phyloP scores from a whole-genome alignment of 495 filamentous ascomycete genomes.

The Aspergillus kassunensis region DNA sequence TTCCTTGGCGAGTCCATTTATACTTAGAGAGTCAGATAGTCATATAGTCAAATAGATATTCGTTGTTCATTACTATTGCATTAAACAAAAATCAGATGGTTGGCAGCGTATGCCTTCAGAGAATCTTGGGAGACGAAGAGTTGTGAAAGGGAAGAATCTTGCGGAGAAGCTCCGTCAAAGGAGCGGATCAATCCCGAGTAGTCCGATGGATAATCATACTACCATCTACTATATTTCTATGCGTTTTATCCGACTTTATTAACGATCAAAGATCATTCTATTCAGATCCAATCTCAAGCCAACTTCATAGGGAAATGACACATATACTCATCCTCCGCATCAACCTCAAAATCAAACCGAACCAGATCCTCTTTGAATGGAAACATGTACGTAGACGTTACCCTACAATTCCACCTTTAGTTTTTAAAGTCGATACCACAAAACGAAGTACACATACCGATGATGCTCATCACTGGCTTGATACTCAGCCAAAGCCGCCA shows the following conservation, averaged over 20 bases:
- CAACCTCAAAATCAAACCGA: conserved; percentile 49
- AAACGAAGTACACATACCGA: conserved; percentile 22
- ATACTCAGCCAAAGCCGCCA: conserved; percentile 38
- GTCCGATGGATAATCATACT: not conserved
- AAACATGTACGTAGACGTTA: conserved; percentile 41
- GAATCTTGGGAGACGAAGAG: not conserved
- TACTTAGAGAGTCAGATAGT: not conserved
- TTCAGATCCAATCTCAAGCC: not conserved
- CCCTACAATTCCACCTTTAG: conserved; percentile 15
- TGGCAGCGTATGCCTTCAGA: not conserved
- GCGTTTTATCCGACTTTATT: no score
- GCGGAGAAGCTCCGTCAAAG: not conserved
- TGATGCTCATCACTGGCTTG: conserved; percentile 47
- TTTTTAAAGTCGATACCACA: not conserved
- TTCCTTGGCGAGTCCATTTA: conserved; percentile 28
- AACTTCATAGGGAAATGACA: conserved; percentile 29
- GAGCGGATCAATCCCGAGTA: not conserved
- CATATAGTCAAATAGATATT: not conserved
- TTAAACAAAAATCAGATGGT: no score
- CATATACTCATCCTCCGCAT: conserved; percentile 31
- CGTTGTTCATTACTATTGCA: no score
- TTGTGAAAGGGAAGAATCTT: not conserved
- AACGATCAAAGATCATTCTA: no score
- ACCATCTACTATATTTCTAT: no score
- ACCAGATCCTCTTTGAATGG: conserved; percentile 47